These are phyloP conservation scores for Arabis hirsuta DNA, from an alignment of 345 rosid species.

Conservation along the genomic window DNA sequence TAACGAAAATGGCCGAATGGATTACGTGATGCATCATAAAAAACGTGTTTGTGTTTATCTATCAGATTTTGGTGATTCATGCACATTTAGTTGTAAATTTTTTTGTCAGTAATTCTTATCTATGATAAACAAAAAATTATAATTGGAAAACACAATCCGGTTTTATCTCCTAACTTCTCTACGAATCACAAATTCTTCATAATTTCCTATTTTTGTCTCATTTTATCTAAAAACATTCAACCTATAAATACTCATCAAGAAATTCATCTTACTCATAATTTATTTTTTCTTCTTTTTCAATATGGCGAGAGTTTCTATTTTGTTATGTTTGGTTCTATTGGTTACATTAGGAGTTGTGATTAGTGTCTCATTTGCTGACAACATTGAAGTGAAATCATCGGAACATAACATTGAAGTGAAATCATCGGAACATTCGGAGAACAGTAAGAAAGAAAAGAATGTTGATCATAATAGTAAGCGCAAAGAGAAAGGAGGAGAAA, in stretches of 20 bases:
- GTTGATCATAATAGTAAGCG: constrained; percentile 20
- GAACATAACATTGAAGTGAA: constrained; percentile 16
- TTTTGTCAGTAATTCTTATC: not conserved
- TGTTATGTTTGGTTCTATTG: constrained; percentile 38
- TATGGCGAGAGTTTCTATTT: constrained; percentile 41
- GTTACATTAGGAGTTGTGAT: constrained; percentile 39
- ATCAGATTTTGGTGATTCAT: constrained; percentile 30
- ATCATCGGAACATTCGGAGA: constrained; percentile 27
- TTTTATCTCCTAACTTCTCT: constrained; percentile 40
- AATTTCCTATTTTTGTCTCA: constrained; percentile 33
- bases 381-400: constrained; percentile 22
- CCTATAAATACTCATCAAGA: constrained; percentile 33
- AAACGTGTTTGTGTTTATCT: constrained; percentile 15
- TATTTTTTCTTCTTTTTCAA: not conserved
- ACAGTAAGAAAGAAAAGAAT: not conserved
- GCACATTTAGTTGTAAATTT: constrained; percentile 20
- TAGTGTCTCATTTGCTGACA: constrained; percentile 35
- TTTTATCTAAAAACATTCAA: constrained; percentile 23
- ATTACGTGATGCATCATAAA: constrained; percentile 9
- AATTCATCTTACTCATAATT: constrained; percentile 14
- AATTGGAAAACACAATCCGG: constrained; percentile 23
- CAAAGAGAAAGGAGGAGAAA: constrained; percentile 23
- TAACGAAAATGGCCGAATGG: not conserved
- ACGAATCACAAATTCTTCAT: constrained; percentile 32
- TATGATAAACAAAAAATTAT: not conserved